Evolutionary conservation across 441 rosid species (phyloP), one percentile per base, ranked within the genome.

Genomic region (Kokia cookei): DNA sequence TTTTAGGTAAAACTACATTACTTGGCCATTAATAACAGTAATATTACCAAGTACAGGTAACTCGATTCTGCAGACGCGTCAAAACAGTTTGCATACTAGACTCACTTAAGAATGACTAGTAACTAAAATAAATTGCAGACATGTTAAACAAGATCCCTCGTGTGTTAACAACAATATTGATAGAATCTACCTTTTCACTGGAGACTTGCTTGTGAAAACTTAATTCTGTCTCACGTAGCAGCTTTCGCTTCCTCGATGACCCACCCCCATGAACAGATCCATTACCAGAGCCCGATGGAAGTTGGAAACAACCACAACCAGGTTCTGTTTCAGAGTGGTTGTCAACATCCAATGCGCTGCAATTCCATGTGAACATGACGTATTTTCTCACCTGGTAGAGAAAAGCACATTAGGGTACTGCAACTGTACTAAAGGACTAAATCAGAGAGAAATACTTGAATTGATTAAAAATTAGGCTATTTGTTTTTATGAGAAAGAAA

Each of bases 341-440:
- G 8, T 83, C 81, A 67, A 85, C 88, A 65, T 85, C 87, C 87
- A 91, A 72, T 57, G 72, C 79, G 77, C 74, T 73, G 88, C 87
- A 86, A 72, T 84, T 92, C 91, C 91, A 96, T 14, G 86, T 96
- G 87, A 90, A 93, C 81, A 78, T 88, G 64, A 96, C 98, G 81
- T 92, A 93, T 86, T 89, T 92, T 83, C 99, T 87, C 88, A 96
- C 81, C 99, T 93, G 84, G 74, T 81, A 57, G 47, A 57, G 63
- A 66, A 70, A 80, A 42, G 64, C 43, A 79, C 50, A 69, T 75
- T 69, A n/a, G 71, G 47, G 71, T 51, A 79, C 53, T 53, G 55
- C 32, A 62, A 76, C 15, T 53, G 65, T 42, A 71, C 58, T 40
- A 29, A 29, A 29, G 66, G 13, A 65, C 12, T 26, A 54, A 74